Percentiles rank a stretch among this genome's conserved stretches.
Conservation (phyloP, 2,329 filamentous ascomycete species). For the Fusarium nisikadoi region DNA sequence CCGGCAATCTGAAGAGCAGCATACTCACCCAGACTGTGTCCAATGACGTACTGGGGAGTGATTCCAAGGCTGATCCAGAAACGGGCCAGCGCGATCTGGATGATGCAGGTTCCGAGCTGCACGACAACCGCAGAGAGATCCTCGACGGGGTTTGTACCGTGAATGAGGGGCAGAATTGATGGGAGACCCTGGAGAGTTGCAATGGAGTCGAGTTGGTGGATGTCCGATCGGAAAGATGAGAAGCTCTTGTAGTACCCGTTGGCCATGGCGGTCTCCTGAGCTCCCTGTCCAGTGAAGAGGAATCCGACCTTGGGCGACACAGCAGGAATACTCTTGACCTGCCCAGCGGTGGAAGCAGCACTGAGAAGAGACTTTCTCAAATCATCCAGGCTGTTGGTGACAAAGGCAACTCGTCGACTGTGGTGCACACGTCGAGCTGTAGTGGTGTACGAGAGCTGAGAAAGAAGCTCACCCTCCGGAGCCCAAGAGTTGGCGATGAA, state of each 20-base stretch:
- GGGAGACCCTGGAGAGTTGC: not conserved
- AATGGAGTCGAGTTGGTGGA: not conserved
- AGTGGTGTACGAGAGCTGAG: not conserved
- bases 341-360: accelerated
- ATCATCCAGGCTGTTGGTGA: not conserved
- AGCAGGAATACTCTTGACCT: not conserved
- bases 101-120: not conserved
- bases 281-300: not conserved
- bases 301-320: not conserved
- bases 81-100: conserved; percentile 28
- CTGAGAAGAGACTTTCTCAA: not conserved
- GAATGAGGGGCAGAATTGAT: not conserved
- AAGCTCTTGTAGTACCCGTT: not conserved
- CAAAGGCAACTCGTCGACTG: not conserved
- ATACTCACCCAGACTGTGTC: conserved; percentile 54
- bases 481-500: not conserved
- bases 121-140: not conserved
- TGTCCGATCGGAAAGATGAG: not conserved
- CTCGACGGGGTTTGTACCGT: not conserved
- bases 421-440: not conserved
- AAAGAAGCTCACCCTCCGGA: not conserved
- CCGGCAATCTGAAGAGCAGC: conserved; percentile 68
- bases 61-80: conserved; percentile 54
- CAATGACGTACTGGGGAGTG: conserved; percentile 56
- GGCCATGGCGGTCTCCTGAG: not conserved